phyloP scores from a whole-genome alignment of 2,329 filamentous ascomycete species.

The Chrysoporthe cubensis region DNA sequence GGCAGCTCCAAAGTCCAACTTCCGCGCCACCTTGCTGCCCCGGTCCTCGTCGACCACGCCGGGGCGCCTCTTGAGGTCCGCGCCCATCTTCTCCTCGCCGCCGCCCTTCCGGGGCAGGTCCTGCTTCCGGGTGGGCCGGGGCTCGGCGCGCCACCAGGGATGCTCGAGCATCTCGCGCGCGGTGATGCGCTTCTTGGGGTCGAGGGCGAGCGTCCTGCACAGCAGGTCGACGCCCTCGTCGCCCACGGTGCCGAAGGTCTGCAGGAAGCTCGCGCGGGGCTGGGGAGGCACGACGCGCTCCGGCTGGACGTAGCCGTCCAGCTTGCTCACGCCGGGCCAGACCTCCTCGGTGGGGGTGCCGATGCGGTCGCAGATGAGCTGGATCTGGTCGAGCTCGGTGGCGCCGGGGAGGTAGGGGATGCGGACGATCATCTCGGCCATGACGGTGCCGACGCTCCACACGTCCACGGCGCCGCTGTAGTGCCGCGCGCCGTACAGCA shows the following conservation, averaged over 20 bases:
- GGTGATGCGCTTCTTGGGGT: slow-evolving; percentile 83
- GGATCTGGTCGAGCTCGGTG: slow-evolving; percentile 84
- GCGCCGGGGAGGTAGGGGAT: slow-evolving; percentile 83
- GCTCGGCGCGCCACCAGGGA: slow-evolving; percentile 83
- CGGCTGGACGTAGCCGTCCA: slow-evolving; percentile 79
- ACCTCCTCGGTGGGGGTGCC: slow-evolving; percentile 92
- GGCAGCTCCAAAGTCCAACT: slow-evolving; percentile 72
- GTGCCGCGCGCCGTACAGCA: slow-evolving; percentile 86
- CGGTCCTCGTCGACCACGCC: slow-evolving; percentile 72
- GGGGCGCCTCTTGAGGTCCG: slow-evolving; percentile 78
- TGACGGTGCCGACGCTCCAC: slow-evolving; percentile 91
- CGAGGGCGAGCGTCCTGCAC: slow-evolving; percentile 80
- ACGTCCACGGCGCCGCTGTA: slow-evolving; percentile 92
- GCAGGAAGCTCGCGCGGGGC: slow-evolving; percentile 72
- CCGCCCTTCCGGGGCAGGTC: slow-evolving; percentile 79
- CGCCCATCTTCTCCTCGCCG: slow-evolving; percentile 72
- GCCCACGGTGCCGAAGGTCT: slow-evolving; percentile 79
- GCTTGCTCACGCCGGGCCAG: slow-evolving; percentile 86
- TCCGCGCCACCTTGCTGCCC: slow-evolving; percentile 77
- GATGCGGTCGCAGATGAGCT: slow-evolving; percentile 80
- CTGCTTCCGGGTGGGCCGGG: slow-evolving; percentile 79
- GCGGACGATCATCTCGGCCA: slow-evolving; percentile 86
- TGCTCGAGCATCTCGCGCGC: slow-evolving; percentile 80
- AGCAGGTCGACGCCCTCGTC: slow-evolving; percentile 84
- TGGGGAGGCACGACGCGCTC: slow-evolving; percentile 59